Percentiles rank a stretch among this genome's conserved stretches.
Conservation (phyloP, 1,284 basidiomycete genomes). For the Leucoagaricus sp. region DNA sequence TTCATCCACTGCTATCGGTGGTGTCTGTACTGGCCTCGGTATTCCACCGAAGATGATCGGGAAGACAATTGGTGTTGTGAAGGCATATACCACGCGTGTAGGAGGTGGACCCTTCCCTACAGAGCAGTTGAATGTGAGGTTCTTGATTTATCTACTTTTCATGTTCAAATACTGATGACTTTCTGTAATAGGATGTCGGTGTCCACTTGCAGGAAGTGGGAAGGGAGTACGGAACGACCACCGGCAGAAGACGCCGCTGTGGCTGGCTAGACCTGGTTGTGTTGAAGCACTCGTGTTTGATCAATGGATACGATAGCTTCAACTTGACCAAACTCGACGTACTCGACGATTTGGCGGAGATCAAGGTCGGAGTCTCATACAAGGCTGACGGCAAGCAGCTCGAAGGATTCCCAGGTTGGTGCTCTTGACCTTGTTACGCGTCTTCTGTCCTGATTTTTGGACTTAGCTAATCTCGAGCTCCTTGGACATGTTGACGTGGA, state of each 20-base stretch:
- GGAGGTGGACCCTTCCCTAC: conserved; percentile 98
- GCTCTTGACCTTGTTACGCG: background rate
- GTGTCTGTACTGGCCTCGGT: conserved; percentile 94
- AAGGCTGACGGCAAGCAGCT: conserved; percentile 78
- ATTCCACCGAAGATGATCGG: conserved; percentile 90
- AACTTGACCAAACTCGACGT: conserved; percentile 98
- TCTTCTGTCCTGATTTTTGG: background rate
- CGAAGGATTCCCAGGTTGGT: conserved; percentile 85
- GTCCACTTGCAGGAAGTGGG: conserved; percentile 93
- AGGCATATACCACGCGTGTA: conserved; percentile 97
- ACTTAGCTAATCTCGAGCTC: conserved; percentile 82
- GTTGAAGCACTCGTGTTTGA: conserved; percentile 88
- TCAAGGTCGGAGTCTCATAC: conserved; percentile 90
- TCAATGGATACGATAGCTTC: conserved; percentile 94
- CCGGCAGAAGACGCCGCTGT: conserved; percentile 89
- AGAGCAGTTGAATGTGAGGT: conserved; percentile 81
- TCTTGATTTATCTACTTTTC: conserved; percentile 27
- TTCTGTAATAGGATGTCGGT: conserved; percentile 65
- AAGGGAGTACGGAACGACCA: conserved; percentile 89
- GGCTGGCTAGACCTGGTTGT: conserved; percentile 98
- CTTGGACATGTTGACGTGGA: conserved; percentile 84
- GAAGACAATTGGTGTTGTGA: conserved; percentile 88
- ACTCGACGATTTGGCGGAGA: conserved; percentile 83
- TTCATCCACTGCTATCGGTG: conserved; percentile 90
- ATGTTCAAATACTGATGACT: conserved; percentile 4